phyloP scores from a whole-genome alignment of 768 basidiomycete genomes.

The Favolaschia claudopus region DNA sequence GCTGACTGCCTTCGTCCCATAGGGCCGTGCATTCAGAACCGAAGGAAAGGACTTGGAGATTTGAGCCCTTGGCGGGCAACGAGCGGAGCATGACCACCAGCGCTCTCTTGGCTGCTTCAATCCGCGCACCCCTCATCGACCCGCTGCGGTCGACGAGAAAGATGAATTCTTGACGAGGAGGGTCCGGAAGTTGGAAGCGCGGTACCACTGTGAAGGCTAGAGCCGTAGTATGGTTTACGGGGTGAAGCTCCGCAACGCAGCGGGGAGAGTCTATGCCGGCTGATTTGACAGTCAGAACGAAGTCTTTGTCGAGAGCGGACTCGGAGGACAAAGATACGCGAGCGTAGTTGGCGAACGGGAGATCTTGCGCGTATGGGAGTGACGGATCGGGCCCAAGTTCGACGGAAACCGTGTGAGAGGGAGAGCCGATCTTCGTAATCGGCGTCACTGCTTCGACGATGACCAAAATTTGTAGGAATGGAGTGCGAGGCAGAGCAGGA shows the following conservation, averaged over 20 bases:
- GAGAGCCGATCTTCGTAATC: constrained; percentile 20
- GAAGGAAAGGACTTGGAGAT: constrained; percentile 55
- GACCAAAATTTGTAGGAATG: constrained; percentile 8
- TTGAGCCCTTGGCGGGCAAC: constrained; percentile 40
- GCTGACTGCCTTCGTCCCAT: constrained; percentile 38
- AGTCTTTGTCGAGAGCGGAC: constrained; percentile 41
- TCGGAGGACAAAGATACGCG: constrained; percentile 16
- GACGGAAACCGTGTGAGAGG: constrained; percentile 21
- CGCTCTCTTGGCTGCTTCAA: constrained; percentile 45
- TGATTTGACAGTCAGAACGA: constrained; percentile 49
- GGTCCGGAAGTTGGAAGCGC: constrained; percentile 42
- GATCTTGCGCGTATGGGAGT: constrained; percentile 10
- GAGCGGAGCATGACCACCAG: constrained; percentile 48
- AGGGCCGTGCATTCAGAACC: constrained; percentile 30
- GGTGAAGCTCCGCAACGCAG: constrained; percentile 41
- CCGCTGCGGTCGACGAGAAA: constrained; percentile 28
- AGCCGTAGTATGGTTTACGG: constrained; percentile 32
- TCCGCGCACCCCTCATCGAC: constrained; percentile 43
- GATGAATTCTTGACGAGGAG: constrained; percentile 11
- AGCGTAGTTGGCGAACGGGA: constrained; percentile 15
- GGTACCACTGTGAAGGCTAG: constrained; percentile 52
- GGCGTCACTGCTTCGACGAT: constrained; percentile 19
- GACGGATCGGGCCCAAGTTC: constrained; percentile 21
- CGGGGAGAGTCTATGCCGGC: constrained; percentile 49
- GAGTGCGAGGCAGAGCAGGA: too few relatives aligned